Base-by-base conservation (phyloP, 2,329 filamentous ascomycete genomes). In the Sphaerulina populicola region DNA sequence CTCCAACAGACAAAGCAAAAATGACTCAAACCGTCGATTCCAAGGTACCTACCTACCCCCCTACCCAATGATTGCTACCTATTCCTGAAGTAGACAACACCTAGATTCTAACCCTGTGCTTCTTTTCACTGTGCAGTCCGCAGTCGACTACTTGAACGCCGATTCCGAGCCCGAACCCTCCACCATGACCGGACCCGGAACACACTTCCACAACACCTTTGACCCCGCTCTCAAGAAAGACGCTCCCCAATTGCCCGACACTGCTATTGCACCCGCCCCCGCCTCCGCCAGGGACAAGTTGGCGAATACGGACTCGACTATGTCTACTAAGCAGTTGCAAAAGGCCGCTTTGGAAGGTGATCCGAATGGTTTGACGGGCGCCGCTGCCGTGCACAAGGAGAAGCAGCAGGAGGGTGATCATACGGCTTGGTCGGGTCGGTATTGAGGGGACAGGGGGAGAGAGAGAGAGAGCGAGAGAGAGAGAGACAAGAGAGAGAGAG, bases 161-260 rank as follows among this genome's bases (percentile, higher is more conserved):
- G 47, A 49, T 18, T 46, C 36, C 43, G 54, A 52, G 37, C 54
- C 54, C 9, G 54, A 58, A 37, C 56, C 56, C n/a, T 52, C 51
- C 23, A 40, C 37, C 33, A 46, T 52, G 44, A 58, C 56, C 6
- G 56, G 56, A 29, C 47, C 47, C 18, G 56, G 56, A 3, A 51
- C 56, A 6, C 56, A 58, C 51, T 58, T 58, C 49, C 41, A 30
- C 36, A 53, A 49, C 44, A 54, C 56, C 9, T 56, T 56, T 37
- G 54, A 54, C 35, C 51, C 53, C 5, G 30, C 41, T 7, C 45
- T 52, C 23, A 52, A 56, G 46, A 52, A 57, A 30, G 39, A 53
- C 11, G 55, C 53, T 7, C 55, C 55, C 2, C 40, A 50, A 6
- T 14, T 51, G 14, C 52, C 48, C 23, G 44, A 49, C n/a, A 40